Evolutionary conservation across 1,284 basidiomycete species (phyloP), one percentile per base, ranked within the genome.

Genomic region (Ganoderma multipileum): DNA sequence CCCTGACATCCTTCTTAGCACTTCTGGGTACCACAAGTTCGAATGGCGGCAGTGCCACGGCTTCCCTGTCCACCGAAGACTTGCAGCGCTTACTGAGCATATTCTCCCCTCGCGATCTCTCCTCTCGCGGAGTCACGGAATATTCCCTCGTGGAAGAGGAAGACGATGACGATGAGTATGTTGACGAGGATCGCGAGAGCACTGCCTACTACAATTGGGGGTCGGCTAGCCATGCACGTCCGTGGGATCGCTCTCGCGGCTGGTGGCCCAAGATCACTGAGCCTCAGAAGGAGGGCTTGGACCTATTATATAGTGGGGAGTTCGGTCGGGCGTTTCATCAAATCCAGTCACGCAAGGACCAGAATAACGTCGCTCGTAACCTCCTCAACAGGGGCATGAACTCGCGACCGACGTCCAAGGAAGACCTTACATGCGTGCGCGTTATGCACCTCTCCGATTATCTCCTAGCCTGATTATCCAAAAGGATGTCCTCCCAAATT

Each of bases 401-500:
- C 33, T 74, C 82, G 62, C 80, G 84, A 61, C 81, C 83, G 42
- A 71, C 76, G 0, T 82, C 79, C 69, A 87, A 83, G 74, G 89
- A 91, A 73, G 87, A 90, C 63, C 75, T 88, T 26, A 79, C 82
- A 3, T 81, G 80, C 71, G 90, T 91, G 76, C 62, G 86, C 76
- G 39, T 33, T 42, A 47, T n/a, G 20, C 9, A 47, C 28, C 55
- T 61, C 16, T 52, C 14, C 5, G 2, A 30, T 38, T 8, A 38
- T 47, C 39, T 30, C 38, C 36, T 41, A 16, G 52, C 44, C 36
- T 60, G 67, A 68, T 23, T 30, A 9, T 66, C 44, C 62, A 64
- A 9, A 73, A 95, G 92, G 85, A 88, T 57, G 83, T 94, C 28
- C 82, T 98, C 12, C 97, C 97, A 0, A 98, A 98, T 76, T 89